Percentiles rank a stretch among this genome's conserved stretches.
These are phyloP conservation scores for Leccinum obscurum DNA, from an alignment of 768 basidiomycete species.

Conservation along the genomic window DNA sequence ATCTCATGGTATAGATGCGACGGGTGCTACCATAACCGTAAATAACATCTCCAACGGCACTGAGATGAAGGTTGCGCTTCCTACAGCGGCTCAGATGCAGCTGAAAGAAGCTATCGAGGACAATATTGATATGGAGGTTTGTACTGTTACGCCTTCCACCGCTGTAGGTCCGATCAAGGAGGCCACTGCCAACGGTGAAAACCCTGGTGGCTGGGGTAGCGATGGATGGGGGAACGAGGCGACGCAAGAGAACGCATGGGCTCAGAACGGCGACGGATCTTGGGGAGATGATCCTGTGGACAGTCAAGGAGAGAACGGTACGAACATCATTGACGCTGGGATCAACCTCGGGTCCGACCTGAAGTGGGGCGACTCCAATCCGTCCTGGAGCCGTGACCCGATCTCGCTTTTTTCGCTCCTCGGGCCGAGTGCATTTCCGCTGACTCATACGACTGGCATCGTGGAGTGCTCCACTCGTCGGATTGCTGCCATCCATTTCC, in stretches of 20 bases:
- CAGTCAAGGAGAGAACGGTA: constrained; percentile 8
- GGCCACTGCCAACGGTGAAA: not conserved
- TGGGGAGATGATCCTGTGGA: constrained; percentile 10
- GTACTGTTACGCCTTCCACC: constrained; percentile 5
- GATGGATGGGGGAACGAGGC: constrained; percentile 14
- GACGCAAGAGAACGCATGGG: constrained; percentile 12
- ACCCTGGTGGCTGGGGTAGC: constrained; percentile 3
- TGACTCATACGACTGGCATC: constrained; percentile 64
- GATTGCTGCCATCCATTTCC: constrained; percentile 47
- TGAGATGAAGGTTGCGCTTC: constrained; percentile 19
- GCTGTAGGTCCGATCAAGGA: not conserved
- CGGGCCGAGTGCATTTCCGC: constrained; percentile 56
- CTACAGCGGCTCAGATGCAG: constrained; percentile 22
- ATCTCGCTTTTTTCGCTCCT: constrained; percentile 42
- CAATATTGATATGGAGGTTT: constrained; percentile 23
- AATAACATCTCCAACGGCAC: constrained; percentile 18
- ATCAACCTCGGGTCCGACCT: not conserved
- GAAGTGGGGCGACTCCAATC: constrained; percentile 17
- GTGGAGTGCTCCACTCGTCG: constrained; percentile 66
- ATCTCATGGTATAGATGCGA: constrained; percentile 12
- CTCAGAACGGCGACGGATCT: constrained; percentile 2
- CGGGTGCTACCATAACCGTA: constrained; percentile 13
- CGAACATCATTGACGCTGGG: not conserved
- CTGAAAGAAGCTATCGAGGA: constrained; percentile 32
- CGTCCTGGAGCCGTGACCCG: constrained; percentile 27